phyloP scores from a whole-genome alignment of 495 filamentous ascomycete genomes.

The Xylaria bambusicola region DNA sequence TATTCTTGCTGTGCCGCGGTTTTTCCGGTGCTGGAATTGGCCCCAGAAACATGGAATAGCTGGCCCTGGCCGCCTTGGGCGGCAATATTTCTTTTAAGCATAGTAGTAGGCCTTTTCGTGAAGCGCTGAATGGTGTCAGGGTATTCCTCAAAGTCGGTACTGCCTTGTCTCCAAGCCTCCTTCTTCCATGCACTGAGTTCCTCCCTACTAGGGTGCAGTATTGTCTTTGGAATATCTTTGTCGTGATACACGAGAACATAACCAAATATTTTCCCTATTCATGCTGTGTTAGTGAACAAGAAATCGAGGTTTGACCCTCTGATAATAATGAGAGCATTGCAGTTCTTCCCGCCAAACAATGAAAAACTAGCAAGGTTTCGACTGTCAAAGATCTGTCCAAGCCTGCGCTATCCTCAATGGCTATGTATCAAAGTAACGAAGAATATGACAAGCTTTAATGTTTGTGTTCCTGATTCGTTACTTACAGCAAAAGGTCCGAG shows the following conservation, averaged over 20 bases:
- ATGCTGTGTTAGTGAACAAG: too few relatives aligned
- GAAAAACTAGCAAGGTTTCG: too few relatives aligned
- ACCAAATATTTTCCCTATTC: neutral
- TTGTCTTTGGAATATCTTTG: neutral
- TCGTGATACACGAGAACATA: neutral
- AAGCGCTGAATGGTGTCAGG: neutral
- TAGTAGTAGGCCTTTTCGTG: neutral
- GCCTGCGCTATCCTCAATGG: too few relatives aligned
- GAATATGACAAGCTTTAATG: too few relatives aligned
- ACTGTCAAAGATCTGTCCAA: too few relatives aligned
- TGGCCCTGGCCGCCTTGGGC: neutral
- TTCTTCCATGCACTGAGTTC: neutral
- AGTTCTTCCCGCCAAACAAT: too few relatives aligned
- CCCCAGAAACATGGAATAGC: neutral
- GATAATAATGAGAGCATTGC: too few relatives aligned
- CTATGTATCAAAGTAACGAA: too few relatives aligned
- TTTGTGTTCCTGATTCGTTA: too few relatives aligned
- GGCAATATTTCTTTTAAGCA: conserved; percentile 2
- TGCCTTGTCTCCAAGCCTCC: conserved; percentile 3
- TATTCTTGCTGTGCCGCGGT: neutral
- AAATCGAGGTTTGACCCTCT: too few relatives aligned
- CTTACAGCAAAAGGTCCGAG: too few relatives aligned
- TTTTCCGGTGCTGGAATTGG: neutral
- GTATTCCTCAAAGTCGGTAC: neutral
- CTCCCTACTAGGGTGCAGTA: neutral